Evolutionary conservation across 2,329 filamentous ascomycete genomes (phyloP).

Genomic region (Trichoderma arundinaceum): DNA sequence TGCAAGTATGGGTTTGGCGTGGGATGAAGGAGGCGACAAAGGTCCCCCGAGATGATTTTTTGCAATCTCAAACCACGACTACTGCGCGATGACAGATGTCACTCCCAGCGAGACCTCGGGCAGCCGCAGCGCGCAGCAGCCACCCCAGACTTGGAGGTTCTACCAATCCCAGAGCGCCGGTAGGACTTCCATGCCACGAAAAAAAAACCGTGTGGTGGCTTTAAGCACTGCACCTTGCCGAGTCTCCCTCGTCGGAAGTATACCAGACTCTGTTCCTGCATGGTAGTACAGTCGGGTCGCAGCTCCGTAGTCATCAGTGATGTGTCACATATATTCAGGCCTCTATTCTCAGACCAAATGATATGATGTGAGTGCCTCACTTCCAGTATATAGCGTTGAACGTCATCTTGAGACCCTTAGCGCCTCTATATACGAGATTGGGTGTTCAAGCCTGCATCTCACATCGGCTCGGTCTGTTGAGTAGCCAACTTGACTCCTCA

Average conservation of each 20-base stretch:
- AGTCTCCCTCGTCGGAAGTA: conserved; percentile 25
- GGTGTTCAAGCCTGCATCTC: too few relatives aligned
- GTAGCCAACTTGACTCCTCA: not conserved
- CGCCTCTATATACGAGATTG: not conserved
- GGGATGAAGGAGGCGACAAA: not conserved
- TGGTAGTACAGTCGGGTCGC: conserved; percentile 33
- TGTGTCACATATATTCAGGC: conserved; percentile 30
- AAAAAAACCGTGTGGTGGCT: conserved; percentile 21
- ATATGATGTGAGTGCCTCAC: not conserved
- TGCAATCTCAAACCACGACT: conserved; percentile 8
- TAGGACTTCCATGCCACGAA: conserved; percentile 14
- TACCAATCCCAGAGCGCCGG: conserved; percentile 28
- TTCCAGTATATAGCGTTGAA: not conserved
- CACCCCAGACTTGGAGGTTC: not conserved
- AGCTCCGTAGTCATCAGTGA: conserved; percentile 29
- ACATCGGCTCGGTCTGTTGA: not conserved
- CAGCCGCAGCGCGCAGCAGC: conserved; percentile 16
- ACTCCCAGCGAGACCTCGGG: conserved; percentile 8
- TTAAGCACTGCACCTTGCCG: conserved; percentile 18
- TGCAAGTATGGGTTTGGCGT: not conserved
- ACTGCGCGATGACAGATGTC: conserved; percentile 26
- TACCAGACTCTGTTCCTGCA: conserved; percentile 32
- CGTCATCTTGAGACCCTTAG: not conserved
- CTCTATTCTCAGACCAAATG: conserved; percentile 21
- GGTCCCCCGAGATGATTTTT: not conserved